Conservation (phyloP, 331 rosid species). For the Phaseolus coccineus region DNA sequence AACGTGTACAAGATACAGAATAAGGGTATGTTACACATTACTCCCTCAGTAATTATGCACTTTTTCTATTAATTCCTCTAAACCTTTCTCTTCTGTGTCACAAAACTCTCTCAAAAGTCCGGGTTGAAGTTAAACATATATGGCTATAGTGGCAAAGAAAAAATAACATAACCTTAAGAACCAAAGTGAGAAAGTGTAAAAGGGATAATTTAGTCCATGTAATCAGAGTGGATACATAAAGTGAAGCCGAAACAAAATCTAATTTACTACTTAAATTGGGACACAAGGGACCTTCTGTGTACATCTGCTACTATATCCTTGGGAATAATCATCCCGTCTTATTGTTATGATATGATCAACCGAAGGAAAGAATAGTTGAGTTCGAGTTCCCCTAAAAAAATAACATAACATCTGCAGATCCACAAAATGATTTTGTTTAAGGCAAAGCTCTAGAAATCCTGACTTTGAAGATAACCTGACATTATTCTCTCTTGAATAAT, state of each 20-base stretch:
- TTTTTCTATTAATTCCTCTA: background rate
- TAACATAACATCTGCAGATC: too few relatives aligned
- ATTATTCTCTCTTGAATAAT: background rate
- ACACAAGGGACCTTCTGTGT: background rate
- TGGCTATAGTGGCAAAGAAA: background rate
- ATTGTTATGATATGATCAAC: background rate
- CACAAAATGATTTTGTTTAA: background rate
- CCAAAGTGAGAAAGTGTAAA: background rate
- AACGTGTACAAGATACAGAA: background rate
- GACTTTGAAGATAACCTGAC: constrained; percentile 8
- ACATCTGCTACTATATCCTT: background rate
- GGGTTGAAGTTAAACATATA: background rate
- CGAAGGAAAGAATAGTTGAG: background rate
- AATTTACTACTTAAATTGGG: background rate
- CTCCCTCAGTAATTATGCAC: background rate
- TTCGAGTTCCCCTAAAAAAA: too few relatives aligned
- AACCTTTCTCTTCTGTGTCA: background rate
- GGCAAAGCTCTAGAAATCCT: background rate
- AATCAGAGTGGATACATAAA: background rate
- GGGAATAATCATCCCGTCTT: background rate
- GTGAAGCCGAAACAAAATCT: background rate
- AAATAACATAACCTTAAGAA: too few relatives aligned
- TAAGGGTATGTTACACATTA: background rate
- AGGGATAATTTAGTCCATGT: background rate
- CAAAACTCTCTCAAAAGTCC: background rate